Evolutionary conservation across 495 filamentous ascomycete species (phyloP).

Genomic region (Podospora fimiseda): DNA sequence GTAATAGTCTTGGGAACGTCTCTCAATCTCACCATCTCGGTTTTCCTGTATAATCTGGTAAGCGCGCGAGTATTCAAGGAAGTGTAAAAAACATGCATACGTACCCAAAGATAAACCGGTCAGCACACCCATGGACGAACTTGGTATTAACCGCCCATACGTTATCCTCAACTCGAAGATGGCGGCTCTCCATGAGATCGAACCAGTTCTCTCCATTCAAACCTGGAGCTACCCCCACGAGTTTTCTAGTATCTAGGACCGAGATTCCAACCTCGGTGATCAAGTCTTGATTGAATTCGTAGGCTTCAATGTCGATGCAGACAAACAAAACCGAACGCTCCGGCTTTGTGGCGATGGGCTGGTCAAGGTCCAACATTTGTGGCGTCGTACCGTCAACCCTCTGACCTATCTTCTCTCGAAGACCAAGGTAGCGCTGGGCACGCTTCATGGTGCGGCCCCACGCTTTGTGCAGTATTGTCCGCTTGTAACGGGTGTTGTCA

Average conservation of each 20-base stretch:
- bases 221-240: slow-evolving; percentile 51
- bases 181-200: slow-evolving; percentile 55
- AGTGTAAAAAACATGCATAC: background rate
- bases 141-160: slow-evolving; percentile 53
- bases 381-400: background rate
- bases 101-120: slow-evolving; percentile 69
- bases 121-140: slow-evolving; percentile 64
- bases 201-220: slow-evolving; percentile 57
- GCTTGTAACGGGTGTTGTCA: slow-evolving; percentile 41
- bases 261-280: slow-evolving; percentile 86
- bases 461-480: slow-evolving; percentile 37
- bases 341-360: slow-evolving; percentile 36
- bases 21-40: slow-evolving; percentile 21
- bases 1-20: slow-evolving; percentile 18
- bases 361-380: slow-evolving; percentile 13
- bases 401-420: slow-evolving; percentile 33
- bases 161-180: slow-evolving; percentile 72
- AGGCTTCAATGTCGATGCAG: slow-evolving; percentile 75
- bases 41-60: slow-evolving; percentile 23
- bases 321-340: slow-evolving; percentile 59
- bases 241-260: slow-evolving; percentile 65
- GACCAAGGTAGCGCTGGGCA: slow-evolving; percentile 62
- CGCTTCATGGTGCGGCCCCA: slow-evolving; percentile 51
- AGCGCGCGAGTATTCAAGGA: slow-evolving; percentile 19
- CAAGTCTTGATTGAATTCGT: slow-evolving; percentile 53